Evolutionary conservation across 805 yeast species (phyloP).

Genomic region (Wickerhamiella nectarea): DNA sequence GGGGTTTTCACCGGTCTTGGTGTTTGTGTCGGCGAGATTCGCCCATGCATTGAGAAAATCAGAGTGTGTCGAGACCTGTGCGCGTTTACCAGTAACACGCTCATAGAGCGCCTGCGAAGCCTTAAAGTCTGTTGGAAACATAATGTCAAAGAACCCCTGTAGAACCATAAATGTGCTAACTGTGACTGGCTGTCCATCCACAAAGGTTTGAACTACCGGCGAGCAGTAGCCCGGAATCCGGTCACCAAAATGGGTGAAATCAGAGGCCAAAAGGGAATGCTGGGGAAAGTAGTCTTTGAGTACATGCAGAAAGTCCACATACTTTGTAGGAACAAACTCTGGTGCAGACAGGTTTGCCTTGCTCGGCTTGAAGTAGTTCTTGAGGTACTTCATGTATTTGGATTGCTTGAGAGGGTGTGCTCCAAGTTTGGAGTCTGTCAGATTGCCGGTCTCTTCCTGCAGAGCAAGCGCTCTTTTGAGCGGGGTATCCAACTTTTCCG

Average conservation of each 20-base stretch:
- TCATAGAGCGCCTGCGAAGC: constrained; percentile 48
- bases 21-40: constrained; percentile 49
- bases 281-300: constrained; percentile 56
- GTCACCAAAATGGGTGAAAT: constrained; percentile 38
- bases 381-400: constrained; percentile 28
- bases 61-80: constrained; percentile 42
- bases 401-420: constrained; percentile 53
- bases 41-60: constrained; percentile 63
- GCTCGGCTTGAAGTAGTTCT: constrained; percentile 47
- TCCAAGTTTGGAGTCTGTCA: constrained; percentile 24
- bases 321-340: constrained; percentile 71
- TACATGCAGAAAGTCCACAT: constrained; percentile 49
- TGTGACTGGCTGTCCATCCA: constrained; percentile 53
- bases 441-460: constrained; percentile 28
- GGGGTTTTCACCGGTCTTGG: constrained; percentile 71
- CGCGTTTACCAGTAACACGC: constrained; percentile 47
- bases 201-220: constrained; percentile 70
- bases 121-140: constrained; percentile 71
- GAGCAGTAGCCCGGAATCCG: constrained; percentile 43
- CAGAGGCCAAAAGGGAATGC: constrained; percentile 61
- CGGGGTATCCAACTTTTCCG: constrained; percentile 46
- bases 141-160: constrained; percentile 75
- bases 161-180: constrained; percentile 65
- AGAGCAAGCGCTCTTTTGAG: constrained; percentile 38
- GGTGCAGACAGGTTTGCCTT: constrained; percentile 54